phyloP scores from a whole-genome alignment of 2,329 filamentous ascomycete genomes.

The Rutstroemia sydowiana region DNA sequence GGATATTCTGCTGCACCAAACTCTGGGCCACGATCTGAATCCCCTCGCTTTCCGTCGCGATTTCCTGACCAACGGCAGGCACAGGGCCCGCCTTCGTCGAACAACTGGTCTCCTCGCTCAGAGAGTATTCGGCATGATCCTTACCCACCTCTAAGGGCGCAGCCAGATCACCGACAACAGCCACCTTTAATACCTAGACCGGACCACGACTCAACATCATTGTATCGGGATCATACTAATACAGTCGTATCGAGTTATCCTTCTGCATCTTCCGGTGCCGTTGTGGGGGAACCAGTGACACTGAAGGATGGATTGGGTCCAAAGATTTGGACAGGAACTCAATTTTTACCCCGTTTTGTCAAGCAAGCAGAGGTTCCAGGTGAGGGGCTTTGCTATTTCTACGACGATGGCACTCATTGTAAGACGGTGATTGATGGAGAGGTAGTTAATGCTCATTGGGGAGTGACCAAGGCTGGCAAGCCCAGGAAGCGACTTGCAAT shows the following conservation, averaged over 20 bases:
- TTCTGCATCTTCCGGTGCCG: conserved; percentile 21
- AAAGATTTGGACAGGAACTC: conserved; percentile 62
- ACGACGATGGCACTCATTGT: conserved; percentile 77
- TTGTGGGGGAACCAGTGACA: conserved; percentile 23
- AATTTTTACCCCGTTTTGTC: conserved; percentile 60
- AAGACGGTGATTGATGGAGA: conserved; percentile 81
- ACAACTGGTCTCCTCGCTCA: conserved; percentile 26
- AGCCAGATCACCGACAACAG: conserved; percentile 17
- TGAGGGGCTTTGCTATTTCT: conserved; percentile 77
- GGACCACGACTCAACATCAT: conserved; percentile 19
- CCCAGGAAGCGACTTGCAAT: conserved; percentile 85
- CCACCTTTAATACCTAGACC: conserved; percentile 15
- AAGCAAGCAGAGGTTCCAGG: conserved; percentile 61
- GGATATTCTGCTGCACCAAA: conserved; percentile 23
- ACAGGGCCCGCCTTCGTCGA: conserved; percentile 16
- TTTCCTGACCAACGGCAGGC: conserved; percentile 16
- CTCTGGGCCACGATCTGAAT: conserved; percentile 21
- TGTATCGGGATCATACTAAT: conserved; percentile 19
- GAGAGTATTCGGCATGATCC: conserved; percentile 21
- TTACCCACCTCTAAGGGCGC: conserved; percentile 24
- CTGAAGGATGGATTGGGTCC: conserved; percentile 55
- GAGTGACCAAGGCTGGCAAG: conserved; percentile 88
- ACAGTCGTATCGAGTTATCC: conserved; percentile 20
- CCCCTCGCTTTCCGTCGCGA: conserved; percentile 24
- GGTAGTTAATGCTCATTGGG: conserved; percentile 84